Conservation (phyloP, 2,329 filamentous ascomycete species). For the Nothopassalora personata region DNA sequence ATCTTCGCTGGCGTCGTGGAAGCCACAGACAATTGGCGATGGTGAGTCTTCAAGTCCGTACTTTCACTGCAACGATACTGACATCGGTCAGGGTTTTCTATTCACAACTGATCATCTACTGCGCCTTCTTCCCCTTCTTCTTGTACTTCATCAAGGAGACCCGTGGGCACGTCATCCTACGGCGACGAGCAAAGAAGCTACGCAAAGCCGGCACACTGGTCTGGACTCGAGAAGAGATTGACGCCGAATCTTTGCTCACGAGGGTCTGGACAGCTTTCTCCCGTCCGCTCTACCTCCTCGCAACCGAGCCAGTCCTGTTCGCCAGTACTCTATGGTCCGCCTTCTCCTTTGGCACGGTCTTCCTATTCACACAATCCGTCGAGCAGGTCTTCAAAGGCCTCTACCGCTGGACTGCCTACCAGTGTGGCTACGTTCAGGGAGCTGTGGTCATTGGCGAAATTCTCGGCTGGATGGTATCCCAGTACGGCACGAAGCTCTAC, state of each 20-base stretch:
- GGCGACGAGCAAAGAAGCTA: slow-evolving; percentile 33
- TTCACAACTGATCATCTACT: slow-evolving; percentile 42
- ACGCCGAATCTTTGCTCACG: slow-evolving; percentile 27
- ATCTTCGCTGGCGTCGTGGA: slow-evolving; percentile 34
- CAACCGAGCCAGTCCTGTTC: slow-evolving; percentile 48
- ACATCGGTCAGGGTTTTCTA: slow-evolving; percentile 32
- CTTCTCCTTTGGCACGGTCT: slow-evolving; percentile 44
- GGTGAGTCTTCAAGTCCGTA: slow-evolving; percentile 16
- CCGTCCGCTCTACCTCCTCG: slow-evolving; percentile 39
- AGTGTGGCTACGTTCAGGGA: slow-evolving; percentile 42
- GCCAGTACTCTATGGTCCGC: slow-evolving; percentile 46
- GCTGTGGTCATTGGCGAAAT: slow-evolving; percentile 45
- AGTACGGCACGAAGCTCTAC: slow-evolving; percentile 36
- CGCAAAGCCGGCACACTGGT: slow-evolving; percentile 27
- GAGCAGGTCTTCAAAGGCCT: slow-evolving; percentile 38
- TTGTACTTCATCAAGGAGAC: slow-evolving; percentile 42
- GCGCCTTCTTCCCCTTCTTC: slow-evolving; percentile 38
- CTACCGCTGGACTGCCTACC: slow-evolving; percentile 39
- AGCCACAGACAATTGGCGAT: slow-evolving; percentile 32
- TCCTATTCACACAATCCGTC: slow-evolving; percentile 47
- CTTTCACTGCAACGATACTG: neutral
- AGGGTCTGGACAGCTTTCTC: slow-evolving; percentile 25
- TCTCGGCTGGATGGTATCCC: slow-evolving; percentile 36
- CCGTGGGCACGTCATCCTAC: slow-evolving; percentile 44
- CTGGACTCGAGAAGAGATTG: slow-evolving; percentile 31